Percentiles rank a stretch among this genome's conserved stretches.
Evolutionary conservation across 176 grass and related monocot species (phyloP).

Genomic region (Miscanthus lutarioriparius): DNA sequence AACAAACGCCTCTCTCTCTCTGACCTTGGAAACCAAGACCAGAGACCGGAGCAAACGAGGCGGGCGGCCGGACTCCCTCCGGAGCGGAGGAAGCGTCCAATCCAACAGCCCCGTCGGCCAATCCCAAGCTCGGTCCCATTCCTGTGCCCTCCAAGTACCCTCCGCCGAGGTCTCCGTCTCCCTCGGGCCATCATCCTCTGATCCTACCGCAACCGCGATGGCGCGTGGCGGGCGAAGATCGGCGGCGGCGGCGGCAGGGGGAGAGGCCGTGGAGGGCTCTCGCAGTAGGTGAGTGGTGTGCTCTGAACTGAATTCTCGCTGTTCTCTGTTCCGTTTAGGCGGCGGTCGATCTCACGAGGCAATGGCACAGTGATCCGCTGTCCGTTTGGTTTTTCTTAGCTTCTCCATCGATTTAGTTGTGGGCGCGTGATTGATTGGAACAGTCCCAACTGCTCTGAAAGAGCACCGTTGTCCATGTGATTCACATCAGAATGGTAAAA

Average conservation of each 20-base stretch:
- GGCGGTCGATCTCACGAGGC: background rate
- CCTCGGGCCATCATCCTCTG: background rate
- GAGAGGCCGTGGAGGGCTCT: background rate
- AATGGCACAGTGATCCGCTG: constrained; percentile 26
- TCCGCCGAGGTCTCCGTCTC: background rate
- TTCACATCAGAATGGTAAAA: background rate
- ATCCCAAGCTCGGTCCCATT: too few relatives aligned
- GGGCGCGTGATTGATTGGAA: background rate
- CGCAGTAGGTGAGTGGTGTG: constrained; percentile 24
- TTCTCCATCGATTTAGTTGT: background rate
- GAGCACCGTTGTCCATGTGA: background rate
- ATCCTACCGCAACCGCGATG: background rate
- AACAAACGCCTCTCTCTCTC: background rate
- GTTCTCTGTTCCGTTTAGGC: background rate
- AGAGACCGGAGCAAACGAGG: background rate
- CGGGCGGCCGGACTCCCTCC: background rate
- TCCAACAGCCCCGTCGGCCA: too few relatives aligned
- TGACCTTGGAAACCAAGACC: background rate
- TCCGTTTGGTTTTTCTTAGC: background rate
- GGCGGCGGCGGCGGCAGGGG: background rate
- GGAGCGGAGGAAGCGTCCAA: background rate
- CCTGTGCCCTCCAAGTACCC: constrained; percentile 9
- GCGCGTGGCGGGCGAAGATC: background rate
- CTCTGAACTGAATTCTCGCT: background rate
- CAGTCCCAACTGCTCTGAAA: background rate